These are phyloP conservation scores for Helicocarpus griseus DNA, from an alignment of 2,329 filamentous ascomycete species.

Conservation along the genomic window DNA sequence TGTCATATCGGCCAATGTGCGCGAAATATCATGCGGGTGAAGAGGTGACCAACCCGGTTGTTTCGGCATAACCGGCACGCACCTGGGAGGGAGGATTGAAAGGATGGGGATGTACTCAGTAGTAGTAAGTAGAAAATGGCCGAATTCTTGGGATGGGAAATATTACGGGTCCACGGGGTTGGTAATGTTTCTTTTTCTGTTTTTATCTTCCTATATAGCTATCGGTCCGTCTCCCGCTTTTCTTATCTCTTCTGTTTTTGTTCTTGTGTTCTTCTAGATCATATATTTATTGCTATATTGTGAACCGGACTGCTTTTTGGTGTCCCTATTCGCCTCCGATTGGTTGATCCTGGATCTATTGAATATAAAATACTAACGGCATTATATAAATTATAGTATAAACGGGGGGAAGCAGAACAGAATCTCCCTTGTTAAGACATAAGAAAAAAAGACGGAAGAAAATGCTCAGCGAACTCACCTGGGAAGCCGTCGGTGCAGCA, in stretches of 20 bases:
- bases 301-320: background rate
- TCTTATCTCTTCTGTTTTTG: background rate
- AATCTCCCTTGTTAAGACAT: too few relatives aligned
- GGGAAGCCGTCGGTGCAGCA: slow-evolving; percentile 24
- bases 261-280: background rate
- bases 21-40: background rate
- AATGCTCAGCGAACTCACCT: slow-evolving; percentile 13
- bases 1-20: background rate
- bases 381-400: background rate
- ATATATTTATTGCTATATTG: background rate
- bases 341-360: too few relatives aligned
- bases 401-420: background rate
- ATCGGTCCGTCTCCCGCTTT: background rate
- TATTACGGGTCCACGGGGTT: background rate
- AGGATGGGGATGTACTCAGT: too few relatives aligned
- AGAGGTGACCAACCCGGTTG: background rate
- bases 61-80: background rate
- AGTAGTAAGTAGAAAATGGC: background rate
- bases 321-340: background rate
- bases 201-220: background rate
- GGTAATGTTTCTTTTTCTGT: background rate
- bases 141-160: background rate
- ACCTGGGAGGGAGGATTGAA: too few relatives aligned
- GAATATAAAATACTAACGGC: background rate
- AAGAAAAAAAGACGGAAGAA: background rate